Evolutionary conservation across 2,329 filamentous ascomycete species (phyloP).

Genomic region (Stagonosporopsis vannaccii): DNA sequence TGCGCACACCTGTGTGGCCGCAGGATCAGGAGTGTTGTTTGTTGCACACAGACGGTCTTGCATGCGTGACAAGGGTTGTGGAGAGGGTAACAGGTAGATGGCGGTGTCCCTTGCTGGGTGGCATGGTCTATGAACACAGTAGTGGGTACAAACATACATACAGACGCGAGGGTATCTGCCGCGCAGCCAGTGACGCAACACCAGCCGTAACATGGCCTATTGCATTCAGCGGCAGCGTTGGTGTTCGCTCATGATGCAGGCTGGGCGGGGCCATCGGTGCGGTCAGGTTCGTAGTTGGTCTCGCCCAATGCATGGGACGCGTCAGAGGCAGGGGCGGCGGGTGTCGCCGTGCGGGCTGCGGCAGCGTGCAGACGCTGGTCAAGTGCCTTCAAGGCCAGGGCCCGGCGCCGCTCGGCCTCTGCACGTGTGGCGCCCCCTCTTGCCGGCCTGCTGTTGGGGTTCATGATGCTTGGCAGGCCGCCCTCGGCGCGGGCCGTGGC

Average conservation of each 20-base stretch:
- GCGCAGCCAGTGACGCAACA: slow-evolving; percentile 20
- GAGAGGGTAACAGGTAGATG: slow-evolving; percentile 7
- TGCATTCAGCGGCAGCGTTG: too few species aligned
- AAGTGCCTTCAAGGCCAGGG: slow-evolving; percentile 86
- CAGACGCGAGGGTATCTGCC: slow-evolving; percentile 38
- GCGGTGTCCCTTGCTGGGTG: slow-evolving; percentile 28
- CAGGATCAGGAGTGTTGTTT: slow-evolving; percentile 8
- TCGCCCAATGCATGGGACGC: slow-evolving; percentile 49
- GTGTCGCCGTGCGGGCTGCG: slow-evolving; percentile 61
- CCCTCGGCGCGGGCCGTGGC: slow-evolving; percentile 71
- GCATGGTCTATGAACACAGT: slow-evolving; percentile 25
- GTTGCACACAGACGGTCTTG: slow-evolving; percentile 24
- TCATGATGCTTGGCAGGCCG: slow-evolving; percentile 66
- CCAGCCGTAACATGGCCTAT: too few species aligned
- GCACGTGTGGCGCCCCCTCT: slow-evolving; percentile 75
- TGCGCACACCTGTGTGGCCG: not conserved
- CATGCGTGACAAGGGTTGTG: slow-evolving; percentile 20
- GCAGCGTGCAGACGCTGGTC: slow-evolving; percentile 93
- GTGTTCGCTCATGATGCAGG: slow-evolving; percentile 26
- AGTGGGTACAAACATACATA: slow-evolving; percentile 32
- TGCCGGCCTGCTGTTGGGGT: slow-evolving; percentile 55
- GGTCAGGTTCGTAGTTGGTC: slow-evolving; percentile 53
- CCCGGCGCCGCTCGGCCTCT: slow-evolving; percentile 88
- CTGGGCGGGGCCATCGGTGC: slow-evolving; percentile 36
- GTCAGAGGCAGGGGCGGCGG: slow-evolving; percentile 40